Percentiles rank a stretch among this genome's conserved stretches.
phyloP scores from a whole-genome alignment of 177 flowering plant genomes.

The Telopea speciosissima region DNA sequence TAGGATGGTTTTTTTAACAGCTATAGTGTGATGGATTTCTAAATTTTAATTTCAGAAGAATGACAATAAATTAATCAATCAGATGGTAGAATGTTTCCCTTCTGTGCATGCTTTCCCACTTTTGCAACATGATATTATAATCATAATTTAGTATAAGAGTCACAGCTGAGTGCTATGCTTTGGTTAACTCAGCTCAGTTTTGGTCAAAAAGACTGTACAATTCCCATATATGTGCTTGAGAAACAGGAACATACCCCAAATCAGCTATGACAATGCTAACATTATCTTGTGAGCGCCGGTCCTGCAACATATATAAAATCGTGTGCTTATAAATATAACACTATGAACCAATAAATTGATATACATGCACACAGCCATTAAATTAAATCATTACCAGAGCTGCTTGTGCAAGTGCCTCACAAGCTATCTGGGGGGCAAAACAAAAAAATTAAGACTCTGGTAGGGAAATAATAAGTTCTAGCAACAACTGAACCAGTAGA shows the following conservation, averaged over 20 bases:
- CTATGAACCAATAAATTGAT: background rate
- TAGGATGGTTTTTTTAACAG: too few relatives aligned
- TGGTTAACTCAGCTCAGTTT: background rate
- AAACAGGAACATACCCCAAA: slow-evolving; percentile 59
- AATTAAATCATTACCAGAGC: slow-evolving; percentile 52
- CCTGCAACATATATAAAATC: slow-evolving; percentile 37
- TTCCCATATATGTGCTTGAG: background rate
- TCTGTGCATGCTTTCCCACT: too few relatives aligned
- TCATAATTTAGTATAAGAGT: background rate
- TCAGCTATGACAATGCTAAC: slow-evolving; percentile 87
- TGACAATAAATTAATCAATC: too few relatives aligned
- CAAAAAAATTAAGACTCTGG: background rate
- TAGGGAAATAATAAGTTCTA: background rate
- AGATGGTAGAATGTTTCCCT: too few relatives aligned
- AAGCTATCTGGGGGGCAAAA: slow-evolving; percentile 53
- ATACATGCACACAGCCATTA: background rate
- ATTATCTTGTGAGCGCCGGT: slow-evolving; percentile 76
- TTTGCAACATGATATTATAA: background rate
- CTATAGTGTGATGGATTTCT: too few relatives aligned
- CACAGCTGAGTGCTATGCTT: background rate
- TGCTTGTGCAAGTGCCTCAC: slow-evolving; percentile 71
- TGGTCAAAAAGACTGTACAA: background rate
- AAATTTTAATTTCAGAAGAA: too few relatives aligned
- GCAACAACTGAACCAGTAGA: slow-evolving; percentile 1
- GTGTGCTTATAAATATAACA: background rate